Evolutionary conservation across 257 asterid species (phyloP).

Genomic region (Ballota nigra): DNA sequence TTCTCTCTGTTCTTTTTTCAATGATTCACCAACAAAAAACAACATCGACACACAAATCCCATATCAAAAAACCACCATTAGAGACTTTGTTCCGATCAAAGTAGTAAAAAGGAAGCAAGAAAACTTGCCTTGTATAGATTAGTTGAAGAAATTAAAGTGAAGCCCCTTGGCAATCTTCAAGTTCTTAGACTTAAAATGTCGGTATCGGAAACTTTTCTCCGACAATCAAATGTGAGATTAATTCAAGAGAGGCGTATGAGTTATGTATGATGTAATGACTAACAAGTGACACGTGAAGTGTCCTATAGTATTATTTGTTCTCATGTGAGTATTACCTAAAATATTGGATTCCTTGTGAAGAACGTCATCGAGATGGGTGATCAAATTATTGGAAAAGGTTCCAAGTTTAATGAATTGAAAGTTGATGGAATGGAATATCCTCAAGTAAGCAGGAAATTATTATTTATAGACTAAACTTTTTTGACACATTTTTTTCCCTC

Average conservation of each 20-base stretch:
- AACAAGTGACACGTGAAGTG: conserved; percentile 19
- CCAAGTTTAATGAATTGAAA: too few species aligned
- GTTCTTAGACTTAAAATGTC: too few species aligned
- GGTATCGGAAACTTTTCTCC: background rate
- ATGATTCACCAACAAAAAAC: background rate
- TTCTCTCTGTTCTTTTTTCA: too few species aligned
- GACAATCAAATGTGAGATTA: background rate
- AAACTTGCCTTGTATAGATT: background rate
- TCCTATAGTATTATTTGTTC: background rate
- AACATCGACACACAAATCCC: background rate
- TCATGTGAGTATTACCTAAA: background rate
- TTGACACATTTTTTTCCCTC: too few species aligned
- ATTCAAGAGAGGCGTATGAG: background rate
- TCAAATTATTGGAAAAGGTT: background rate
- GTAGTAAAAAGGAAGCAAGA: background rate
- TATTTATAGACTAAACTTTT: too few species aligned
- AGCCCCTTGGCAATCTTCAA: too few species aligned
- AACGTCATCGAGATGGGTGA: background rate
- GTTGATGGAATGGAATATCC: too few species aligned
- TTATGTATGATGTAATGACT: background rate
- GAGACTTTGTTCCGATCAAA: background rate
- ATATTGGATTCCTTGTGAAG: background rate
- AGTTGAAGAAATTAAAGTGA: background rate
- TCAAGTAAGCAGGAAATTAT: too few species aligned
- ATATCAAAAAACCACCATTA: background rate